phyloP scores from a whole-genome alignment of 352 stramenopile genomes.

The Pythium phragmitis region DNA sequence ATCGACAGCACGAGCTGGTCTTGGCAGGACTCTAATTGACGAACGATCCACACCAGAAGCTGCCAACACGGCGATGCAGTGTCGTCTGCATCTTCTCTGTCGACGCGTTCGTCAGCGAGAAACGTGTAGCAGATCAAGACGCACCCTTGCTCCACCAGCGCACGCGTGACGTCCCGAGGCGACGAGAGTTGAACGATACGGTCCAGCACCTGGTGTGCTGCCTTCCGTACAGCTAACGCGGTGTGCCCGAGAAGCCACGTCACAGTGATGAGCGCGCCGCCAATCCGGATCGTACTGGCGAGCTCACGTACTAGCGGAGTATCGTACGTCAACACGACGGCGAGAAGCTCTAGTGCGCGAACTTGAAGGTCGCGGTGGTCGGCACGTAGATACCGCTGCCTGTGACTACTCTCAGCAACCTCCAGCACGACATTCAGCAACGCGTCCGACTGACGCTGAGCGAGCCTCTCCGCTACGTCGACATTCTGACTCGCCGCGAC shows the following conservation, averaged over 20 bases:
- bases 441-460: background rate
- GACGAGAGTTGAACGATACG: conserved; percentile 28
- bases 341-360: background rate
- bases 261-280: conserved; percentile 40
- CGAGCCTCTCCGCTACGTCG: background rate
- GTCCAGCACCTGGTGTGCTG: conserved; percentile 23
- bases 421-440: conserved; percentile 7
- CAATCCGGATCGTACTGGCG: conserved; percentile 33
- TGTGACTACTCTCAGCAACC: background rate
- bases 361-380: background rate
- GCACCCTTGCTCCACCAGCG: conserved; percentile 50
- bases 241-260: conserved; percentile 40
- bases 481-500: background rate
- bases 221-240: conserved; percentile 18
- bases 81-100: background rate
- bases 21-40: conserved; percentile 27
- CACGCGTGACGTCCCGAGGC: conserved; percentile 33
- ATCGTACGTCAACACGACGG: conserved; percentile 18
- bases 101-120: conserved; percentile 1
- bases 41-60: conserved; percentile 31
- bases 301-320: conserved; percentile 11
- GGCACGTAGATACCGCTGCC: background rate
- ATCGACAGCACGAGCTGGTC: conserved; percentile 28
- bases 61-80: background rate
- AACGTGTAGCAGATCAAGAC: conserved; percentile 34